Evolutionary conservation across 2,329 filamentous ascomycete genomes (phyloP).

Genomic region (Hansfordia pulvinata): DNA sequence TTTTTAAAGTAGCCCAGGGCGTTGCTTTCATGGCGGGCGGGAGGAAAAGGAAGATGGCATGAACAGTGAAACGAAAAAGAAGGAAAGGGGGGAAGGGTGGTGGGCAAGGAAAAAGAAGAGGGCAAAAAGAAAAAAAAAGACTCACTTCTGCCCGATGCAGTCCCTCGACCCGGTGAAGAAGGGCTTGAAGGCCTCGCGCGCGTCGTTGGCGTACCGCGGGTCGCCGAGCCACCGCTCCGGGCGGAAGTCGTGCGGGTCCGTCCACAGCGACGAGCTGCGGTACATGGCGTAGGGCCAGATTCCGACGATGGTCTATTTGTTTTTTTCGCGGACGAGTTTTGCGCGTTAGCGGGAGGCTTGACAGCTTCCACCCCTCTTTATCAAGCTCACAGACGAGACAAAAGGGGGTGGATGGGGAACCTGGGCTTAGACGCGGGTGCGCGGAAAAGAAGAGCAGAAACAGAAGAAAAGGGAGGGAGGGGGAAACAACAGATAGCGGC

Average conservation of each 20-base stretch:
- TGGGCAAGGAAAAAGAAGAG: neutral
- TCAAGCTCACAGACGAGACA: too few relatives aligned
- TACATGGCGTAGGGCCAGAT: conserved; percentile 5
- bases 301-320: conserved; percentile 4
- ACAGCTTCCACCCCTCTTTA: too few relatives aligned
- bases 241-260: conserved; percentile 7
- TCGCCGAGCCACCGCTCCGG: conserved; percentile 11
- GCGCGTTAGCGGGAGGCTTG: conserved; percentile 2
- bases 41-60: neutral
- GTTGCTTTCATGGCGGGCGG: neutral
- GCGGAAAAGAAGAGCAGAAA: too few relatives aligned
- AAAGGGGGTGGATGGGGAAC: too few relatives aligned
- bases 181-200: conserved; percentile 4
- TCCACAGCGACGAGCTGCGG: conserved; percentile 7
- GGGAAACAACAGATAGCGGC: too few relatives aligned
- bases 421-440: too few relatives aligned
- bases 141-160: conserved; percentile 6
- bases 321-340: neutral
- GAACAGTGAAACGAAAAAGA: neutral
- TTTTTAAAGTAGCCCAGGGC: too few relatives aligned
- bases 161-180: conserved; percentile 5
- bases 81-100: too few relatives aligned
- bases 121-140: conserved; percentile 1
- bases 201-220: conserved; percentile 3
- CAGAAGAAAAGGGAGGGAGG: too few relatives aligned